phyloP scores from a whole-genome alignment of 164 flowering plant genomes.

The Umbilicus rupestris region DNA sequence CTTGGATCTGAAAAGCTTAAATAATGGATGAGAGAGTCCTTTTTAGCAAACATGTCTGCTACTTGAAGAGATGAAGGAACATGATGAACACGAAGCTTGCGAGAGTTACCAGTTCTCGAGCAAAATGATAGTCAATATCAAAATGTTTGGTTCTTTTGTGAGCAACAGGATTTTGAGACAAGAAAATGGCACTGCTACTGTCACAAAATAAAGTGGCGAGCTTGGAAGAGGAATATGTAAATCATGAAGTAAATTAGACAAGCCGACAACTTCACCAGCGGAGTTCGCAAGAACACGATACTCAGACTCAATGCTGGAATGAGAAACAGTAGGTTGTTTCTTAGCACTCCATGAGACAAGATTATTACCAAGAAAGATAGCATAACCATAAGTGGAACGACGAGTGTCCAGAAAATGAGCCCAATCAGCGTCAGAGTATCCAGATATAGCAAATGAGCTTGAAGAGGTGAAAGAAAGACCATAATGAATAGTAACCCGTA shows the following conservation, averaged over 20 bases:
- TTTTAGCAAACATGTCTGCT: too few relatives aligned
- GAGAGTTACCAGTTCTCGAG: too few relatives aligned
- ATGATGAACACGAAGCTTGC: too few relatives aligned
- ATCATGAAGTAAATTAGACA: neutral
- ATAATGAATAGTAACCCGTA: neutral
- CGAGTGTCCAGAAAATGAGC: neutral
- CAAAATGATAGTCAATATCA: neutral
- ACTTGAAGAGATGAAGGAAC: too few relatives aligned
- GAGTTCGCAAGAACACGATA: slow-evolving; percentile 1
- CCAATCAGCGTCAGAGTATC: slow-evolving; percentile 7
- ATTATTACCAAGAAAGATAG: neutral
- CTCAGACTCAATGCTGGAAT: slow-evolving; percentile 1
- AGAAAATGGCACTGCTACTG: neutral
- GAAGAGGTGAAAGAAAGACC: neutral
- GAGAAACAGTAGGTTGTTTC: slow-evolving; percentile 6
- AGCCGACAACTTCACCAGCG: slow-evolving; percentile 2
- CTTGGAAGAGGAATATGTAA: neutral
- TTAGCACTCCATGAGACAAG: neutral
- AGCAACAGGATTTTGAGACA: neutral
- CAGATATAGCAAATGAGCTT: neutral
- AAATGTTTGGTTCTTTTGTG: slow-evolving; percentile 3
- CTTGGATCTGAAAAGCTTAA: too few relatives aligned
- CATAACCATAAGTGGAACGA: neutral
- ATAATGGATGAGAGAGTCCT: too few relatives aligned
- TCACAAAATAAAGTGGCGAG: neutral